phyloP scores from a whole-genome alignment of 108 stramenopile species.

The Pelagomonas calceolata region DNA sequence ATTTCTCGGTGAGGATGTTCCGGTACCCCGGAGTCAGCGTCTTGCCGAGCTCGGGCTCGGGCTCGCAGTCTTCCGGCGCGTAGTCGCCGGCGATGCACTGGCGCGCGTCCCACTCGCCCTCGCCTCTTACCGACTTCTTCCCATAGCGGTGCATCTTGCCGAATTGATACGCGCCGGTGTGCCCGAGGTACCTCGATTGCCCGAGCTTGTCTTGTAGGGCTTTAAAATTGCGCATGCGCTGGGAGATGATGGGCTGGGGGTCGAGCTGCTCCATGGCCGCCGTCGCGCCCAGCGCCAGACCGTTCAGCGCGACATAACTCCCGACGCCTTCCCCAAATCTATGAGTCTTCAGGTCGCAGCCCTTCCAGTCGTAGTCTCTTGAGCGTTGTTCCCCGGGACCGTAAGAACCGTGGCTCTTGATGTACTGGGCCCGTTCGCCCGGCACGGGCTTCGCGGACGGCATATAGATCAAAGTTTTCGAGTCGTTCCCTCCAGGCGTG shows the following conservation, averaged over 20 bases:
- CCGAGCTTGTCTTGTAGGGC: slow-evolving; percentile 36
- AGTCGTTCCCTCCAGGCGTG: slow-evolving; percentile 10
- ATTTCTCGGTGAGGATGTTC: slow-evolving; percentile 25
- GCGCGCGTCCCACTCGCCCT: slow-evolving; percentile 27
- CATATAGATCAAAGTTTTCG: slow-evolving; percentile 47
- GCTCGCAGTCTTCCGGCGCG: slow-evolving; percentile 26
- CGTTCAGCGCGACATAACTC: slow-evolving; percentile 12
- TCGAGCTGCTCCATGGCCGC: slow-evolving; percentile 36
- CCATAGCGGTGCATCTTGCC: slow-evolving; percentile 12
- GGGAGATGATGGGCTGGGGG: slow-evolving; percentile 10
- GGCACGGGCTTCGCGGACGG: slow-evolving; percentile 13
- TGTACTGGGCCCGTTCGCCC: slow-evolving; percentile 17
- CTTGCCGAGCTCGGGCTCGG: slow-evolving; percentile 48
- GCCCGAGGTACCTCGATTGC: slow-evolving; percentile 31
- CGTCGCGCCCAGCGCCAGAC: slow-evolving; percentile 31
- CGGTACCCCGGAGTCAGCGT: slow-evolving; percentile 53
- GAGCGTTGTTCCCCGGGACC: slow-evolving; percentile 48
- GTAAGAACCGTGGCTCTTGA: slow-evolving; percentile 26
- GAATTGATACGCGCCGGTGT: slow-evolving; percentile 13
- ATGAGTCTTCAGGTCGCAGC: slow-evolving; percentile 22
- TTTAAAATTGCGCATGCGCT: slow-evolving; percentile 24
- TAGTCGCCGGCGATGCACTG: slow-evolving; percentile 41
- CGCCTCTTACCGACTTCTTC: slow-evolving; percentile 8
- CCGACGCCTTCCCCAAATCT: slow-evolving; percentile 3
- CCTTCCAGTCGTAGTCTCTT: slow-evolving; percentile 50